Percentiles rank a stretch among this genome's conserved stretches.
phyloP scores from a whole-genome alignment of 2,329 filamentous ascomycete species.

The Sporothrix humicola region DNA sequence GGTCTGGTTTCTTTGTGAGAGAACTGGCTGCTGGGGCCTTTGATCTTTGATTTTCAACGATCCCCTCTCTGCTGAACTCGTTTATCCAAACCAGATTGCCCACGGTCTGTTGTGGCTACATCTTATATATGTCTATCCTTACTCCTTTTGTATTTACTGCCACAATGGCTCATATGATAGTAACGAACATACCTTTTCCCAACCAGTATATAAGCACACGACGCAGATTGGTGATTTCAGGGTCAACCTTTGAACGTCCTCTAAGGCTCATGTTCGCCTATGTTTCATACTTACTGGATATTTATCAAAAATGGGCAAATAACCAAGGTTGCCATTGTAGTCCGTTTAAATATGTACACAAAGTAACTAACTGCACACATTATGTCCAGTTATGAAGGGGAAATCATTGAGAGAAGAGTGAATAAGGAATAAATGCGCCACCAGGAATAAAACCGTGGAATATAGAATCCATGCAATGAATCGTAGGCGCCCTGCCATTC shows the following conservation, averaged over 20 bases:
- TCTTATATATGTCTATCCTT: not conserved
- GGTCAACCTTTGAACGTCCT: not conserved
- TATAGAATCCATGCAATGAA: not conserved
- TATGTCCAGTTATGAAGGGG: not conserved
- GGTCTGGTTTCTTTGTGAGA: not conserved
- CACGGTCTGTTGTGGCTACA: not conserved
- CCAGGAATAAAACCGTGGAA: not conserved
- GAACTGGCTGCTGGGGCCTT: not conserved
- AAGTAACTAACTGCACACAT: not conserved
- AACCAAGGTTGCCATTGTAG: not conserved
- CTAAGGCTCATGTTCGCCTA: too few species aligned
- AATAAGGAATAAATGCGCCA: not conserved
- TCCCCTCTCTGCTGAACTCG: not conserved
- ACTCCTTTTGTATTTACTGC: conserved; percentile 8
- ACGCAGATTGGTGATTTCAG: not conserved
- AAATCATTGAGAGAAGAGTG: conserved; percentile 25
- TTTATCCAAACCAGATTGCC: not conserved
- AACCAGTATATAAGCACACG: too few species aligned
- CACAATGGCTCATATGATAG: not conserved
- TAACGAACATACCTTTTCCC: not conserved
- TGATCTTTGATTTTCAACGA: not conserved
- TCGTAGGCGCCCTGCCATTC: conserved; percentile 6
- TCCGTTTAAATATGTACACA: conserved; percentile 1
- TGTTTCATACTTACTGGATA: not conserved
- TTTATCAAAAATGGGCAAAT: not conserved